Base-by-base conservation (phyloP, 495 filamentous ascomycete genomes). In the Aspergillus haitiensis region DNA sequence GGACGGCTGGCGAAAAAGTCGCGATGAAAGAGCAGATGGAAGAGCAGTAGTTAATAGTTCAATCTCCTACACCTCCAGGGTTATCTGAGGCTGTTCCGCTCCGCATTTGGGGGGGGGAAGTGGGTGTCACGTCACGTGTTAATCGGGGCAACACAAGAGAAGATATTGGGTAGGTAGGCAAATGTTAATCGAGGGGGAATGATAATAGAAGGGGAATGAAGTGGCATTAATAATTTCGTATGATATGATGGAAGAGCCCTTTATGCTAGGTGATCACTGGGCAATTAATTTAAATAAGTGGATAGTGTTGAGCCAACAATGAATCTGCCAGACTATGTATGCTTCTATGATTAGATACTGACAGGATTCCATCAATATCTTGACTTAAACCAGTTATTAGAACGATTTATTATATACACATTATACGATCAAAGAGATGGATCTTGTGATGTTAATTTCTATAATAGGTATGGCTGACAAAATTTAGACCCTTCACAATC, bases 91-190 rank as follows among this genome's bases (percentile, higher is more conserved):
- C 61, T 57, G 57, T 48, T 57, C 67, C 62, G 64, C 72, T 72
- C 71, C 71, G 73, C 71, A 73, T 70, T 66, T 11, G 49, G 39
- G 69, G 64, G 42, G 21, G 62, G 74, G 73, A 77, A 72, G 56
- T 59, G 56, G 21, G 21, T 27, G 21, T 27, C 21, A 27, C 21
- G 21, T 27, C 21, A 27, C 21, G 21, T 27, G 21, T 3, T 27
- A 27, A 27, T 27, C 21, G 21, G 21, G 21, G 21, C 21, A 27
- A 27, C 21, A 27, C 21, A 27, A 27, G 21, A 27, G 21, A 27
- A 27, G 3, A 27, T 1, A 27, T 27, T 27, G 21, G 21, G 21
- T 27, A 27, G 21, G 21, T 27, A 27, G 21, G 21, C 1, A 27
- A 27, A 3, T 27, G 21, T 27, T 27, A 27, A 27, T 27, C 3